Evolutionary conservation across 306 rosid genomes (phyloP), one percentile per base, ranked within the genome.

Genomic region (Vicia sativa): DNA sequence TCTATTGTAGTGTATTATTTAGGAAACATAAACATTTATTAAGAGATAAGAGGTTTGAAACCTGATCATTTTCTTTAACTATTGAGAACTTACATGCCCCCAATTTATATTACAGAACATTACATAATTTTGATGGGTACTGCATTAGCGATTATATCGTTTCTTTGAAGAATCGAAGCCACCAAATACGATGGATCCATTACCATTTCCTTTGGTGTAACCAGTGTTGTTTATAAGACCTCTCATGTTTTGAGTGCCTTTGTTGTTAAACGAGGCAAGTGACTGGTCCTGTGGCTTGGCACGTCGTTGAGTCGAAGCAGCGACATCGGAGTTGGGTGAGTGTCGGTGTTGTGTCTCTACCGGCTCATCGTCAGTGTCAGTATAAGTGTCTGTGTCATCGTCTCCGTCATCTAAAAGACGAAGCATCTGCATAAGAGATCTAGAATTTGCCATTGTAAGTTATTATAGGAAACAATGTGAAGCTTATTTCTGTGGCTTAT

Each of bases 181-280:
- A 66, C 81, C 85, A 46, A 72, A 72, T 14, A 80, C 11, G 45
- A 80, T 54, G 67, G 85, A 68, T 16, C 81, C 85, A 15, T 80
- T 80, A 50, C 81, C 81, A 43, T 80, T 77, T 31, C 85, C 85
- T 13, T 43, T 56, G 65, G 76, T 68, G 35, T 62, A 42, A 42
- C 85, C 85, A 68, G 79, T 31, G 78, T 80, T 80, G 73, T 76
- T 80, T 55, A 72, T 80, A 11, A 80, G 85, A 21, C 81, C 85
- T 4, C 3, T 68, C 70, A 76, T 52, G 70, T 72, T 72, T 66
- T 80, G 85, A 8, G 79, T 72, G 56, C 81, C 85, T 7, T 38
- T 19, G 73, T 80, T 76, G 76, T 28, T 72, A 65, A 67, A 76
- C 25, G 71, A 18, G 43, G 28, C 46, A 4, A 41, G 12, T 0